Evolutionary conservation across 176 grass and related monocot genomes (phyloP), one percentile per base, ranked within the genome.

Genomic region (Avena atlantica): DNA sequence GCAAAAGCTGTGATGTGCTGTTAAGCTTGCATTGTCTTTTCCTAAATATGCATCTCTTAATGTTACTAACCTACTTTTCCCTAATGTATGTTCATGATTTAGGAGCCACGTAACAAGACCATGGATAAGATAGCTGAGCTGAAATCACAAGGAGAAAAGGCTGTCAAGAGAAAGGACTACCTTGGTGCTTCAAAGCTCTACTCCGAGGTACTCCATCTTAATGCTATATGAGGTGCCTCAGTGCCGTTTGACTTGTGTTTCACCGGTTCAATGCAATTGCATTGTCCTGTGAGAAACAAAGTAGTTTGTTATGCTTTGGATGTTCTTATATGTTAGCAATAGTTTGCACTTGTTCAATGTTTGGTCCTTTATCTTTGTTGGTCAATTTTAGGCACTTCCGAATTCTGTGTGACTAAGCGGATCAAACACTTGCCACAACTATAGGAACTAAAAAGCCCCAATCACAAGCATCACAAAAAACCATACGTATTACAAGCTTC

Each of bases 51-150:
- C 66, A 40, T 69, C 31, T 40, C 31, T 69, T 69, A 16, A 7
- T 69, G 15, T 69, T 8, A 40, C 27, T 19, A 40, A 37, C 66
- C 66, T 69, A 68, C 13, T 68, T 65, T 29, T 12, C 25, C 12
- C 12, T 65, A 65, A 65, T 31, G 25, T 66, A 66, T 66, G 63
- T 66, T 31, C 12, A 66, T 66, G 25, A 31, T 66, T 29, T 66
- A 66, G 63, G 11, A 66, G 63, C 63, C 25, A 6, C 27, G 13
- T 34, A 34, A 66, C 25, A 66, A 31, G 63, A 34, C 63, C 63
- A 31, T 66, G 63, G 63, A 66, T 34, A 66, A 66, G 63, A 66
- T 66, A 31, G 63, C 63, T 34, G 63, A 66, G 25, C 63, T 66
- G 27, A 66, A 66, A 66, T 66, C 63, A 29, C 25, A 66, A 66